A percentile compares a stretch with the other conserved stretches of the same genome.
Evolutionary conservation across 2,329 filamentous ascomycete species (phyloP).

Genomic region (Cordyceps javanica): DNA sequence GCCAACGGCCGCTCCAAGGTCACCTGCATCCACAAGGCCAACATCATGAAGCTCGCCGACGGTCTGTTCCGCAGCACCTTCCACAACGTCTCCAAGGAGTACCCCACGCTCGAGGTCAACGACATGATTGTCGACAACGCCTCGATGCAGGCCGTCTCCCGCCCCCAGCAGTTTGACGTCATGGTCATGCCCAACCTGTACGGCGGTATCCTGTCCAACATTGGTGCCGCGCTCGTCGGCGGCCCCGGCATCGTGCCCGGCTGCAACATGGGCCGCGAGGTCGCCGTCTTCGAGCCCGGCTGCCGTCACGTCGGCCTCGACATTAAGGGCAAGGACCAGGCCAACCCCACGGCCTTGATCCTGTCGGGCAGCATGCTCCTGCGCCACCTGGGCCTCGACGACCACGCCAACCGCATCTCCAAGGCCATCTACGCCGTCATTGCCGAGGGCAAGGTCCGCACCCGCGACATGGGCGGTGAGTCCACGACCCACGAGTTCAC

Average conservation of each 20-base stretch:
- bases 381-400: slow-evolving; percentile 92
- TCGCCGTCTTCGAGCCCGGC: slow-evolving; percentile 96
- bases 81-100: slow-evolving; percentile 88
- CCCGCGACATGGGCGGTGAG: slow-evolving; percentile 91
- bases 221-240: slow-evolving; percentile 92
- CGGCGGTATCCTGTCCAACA: slow-evolving; percentile 98
- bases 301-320: slow-evolving; percentile 99
- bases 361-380: slow-evolving; percentile 96
- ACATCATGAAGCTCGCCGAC: slow-evolving; percentile 99
- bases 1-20: slow-evolving; percentile 99
- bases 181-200: slow-evolving; percentile 99
- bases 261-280: slow-evolving; percentile 98
- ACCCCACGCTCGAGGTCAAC: slow-evolving; percentile 90
- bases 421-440: slow-evolving; percentile 76
- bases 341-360: slow-evolving; percentile 93
- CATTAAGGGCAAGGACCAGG: slow-evolving; percentile 99
- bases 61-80: slow-evolving; percentile 98
- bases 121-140: slow-evolving; percentile 99
- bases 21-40: slow-evolving; percentile 99
- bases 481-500: slow-evolving; percentile 93
- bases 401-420: slow-evolving; percentile 97
- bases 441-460: slow-evolving; percentile 81
- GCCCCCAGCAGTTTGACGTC: slow-evolving; percentile 97
- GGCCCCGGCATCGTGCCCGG: slow-evolving; percentile 95
- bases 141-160: slow-evolving; percentile 96